A percentile compares a stretch with the other conserved stretches of the same genome.
These are phyloP conservation scores for Hura crepitans DNA, from an alignment of 441 rosid species.

Conservation along the genomic window DNA sequence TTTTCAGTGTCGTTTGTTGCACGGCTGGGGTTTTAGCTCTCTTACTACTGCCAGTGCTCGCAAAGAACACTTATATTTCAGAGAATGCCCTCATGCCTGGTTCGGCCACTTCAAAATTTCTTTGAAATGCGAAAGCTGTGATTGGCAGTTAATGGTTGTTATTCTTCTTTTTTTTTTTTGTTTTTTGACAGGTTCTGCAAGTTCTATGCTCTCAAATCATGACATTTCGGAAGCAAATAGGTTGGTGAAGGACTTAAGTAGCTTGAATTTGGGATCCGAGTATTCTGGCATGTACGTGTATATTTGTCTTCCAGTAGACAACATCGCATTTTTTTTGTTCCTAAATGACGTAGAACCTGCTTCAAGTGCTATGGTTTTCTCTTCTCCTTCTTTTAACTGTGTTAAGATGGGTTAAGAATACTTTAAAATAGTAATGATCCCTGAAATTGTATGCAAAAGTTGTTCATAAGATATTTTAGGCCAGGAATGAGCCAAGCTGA, in stretches of 20 bases:
- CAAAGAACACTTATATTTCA: constrained; percentile 89
- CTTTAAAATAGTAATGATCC: not conserved
- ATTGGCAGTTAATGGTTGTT: not conserved
- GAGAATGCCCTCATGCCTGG: constrained; percentile 99
- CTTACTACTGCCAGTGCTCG: constrained; percentile 69
- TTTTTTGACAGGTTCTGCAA: constrained; percentile 62
- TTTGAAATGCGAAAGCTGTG: not conserved
- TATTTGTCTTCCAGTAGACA: not conserved
- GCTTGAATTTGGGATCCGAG: constrained; percentile 35
- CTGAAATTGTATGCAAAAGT: not conserved
- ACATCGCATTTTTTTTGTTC: not conserved
- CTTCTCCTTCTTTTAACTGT: not conserved
- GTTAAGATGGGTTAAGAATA: not conserved
- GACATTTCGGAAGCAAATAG: constrained; percentile 61
- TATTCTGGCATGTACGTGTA: constrained; percentile 58
- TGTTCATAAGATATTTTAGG: not conserved
- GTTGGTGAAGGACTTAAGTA: constrained; percentile 54
- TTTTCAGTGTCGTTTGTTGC: constrained; percentile 61
- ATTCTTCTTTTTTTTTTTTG: too few relatives aligned
- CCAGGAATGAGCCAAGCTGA: not conserved
- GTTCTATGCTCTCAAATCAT: constrained; percentile 67
- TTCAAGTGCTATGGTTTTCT: not conserved
- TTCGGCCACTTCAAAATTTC: constrained; percentile 19
- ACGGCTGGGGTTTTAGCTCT: constrained; percentile 68
- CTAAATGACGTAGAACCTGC: not conserved